A percentile compares a stretch with the other conserved stretches of the same genome.
Conservation (phyloP, 163 green algal genomes). For the Prototheca cutis region DNA sequence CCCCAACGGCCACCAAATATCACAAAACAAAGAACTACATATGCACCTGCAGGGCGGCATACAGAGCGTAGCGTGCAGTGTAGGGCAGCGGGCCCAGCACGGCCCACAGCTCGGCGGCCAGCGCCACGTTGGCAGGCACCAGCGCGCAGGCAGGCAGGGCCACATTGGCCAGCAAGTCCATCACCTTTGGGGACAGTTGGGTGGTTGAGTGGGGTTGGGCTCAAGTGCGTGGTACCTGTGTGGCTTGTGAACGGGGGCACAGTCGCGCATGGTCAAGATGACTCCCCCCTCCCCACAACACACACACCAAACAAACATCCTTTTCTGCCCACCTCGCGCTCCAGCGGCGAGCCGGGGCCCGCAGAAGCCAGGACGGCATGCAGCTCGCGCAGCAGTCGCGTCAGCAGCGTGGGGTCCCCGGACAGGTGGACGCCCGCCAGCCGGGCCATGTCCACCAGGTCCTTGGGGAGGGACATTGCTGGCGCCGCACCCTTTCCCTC, state of each 20-base stretch:
- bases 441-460: constrained; percentile 12
- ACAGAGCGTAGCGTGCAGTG: constrained; percentile 43
- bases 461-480: constrained; percentile 1
- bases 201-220: too few relatives aligned
- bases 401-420: constrained; percentile 32
- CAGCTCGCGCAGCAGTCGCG: constrained; percentile 41
- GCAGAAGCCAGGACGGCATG: background rate
- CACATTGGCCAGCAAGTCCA: constrained; percentile 30
- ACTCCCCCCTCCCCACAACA: too few relatives aligned
- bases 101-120: constrained; percentile 60
- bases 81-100: constrained; percentile 59
- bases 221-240: too few relatives aligned
- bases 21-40: too few relatives aligned
- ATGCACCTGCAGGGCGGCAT: constrained; percentile 32
- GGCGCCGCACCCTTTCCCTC: too few relatives aligned
- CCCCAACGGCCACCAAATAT: too few relatives aligned
- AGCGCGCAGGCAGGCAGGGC: constrained; percentile 60
- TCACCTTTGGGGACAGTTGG: constrained; percentile 19
- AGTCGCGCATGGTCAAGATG: too few relatives aligned
- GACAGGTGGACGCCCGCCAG: constrained; percentile 40
- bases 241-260: too few relatives aligned
- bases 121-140: constrained; percentile 42
- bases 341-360: background rate
- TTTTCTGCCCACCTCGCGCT: background rate
- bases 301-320: background rate